A percentile compares a stretch with the other conserved stretches of the same genome.
phyloP scores from a whole-genome alignment of 2,329 filamentous ascomycete genomes.

The Fusarium pilosicola region DNA sequence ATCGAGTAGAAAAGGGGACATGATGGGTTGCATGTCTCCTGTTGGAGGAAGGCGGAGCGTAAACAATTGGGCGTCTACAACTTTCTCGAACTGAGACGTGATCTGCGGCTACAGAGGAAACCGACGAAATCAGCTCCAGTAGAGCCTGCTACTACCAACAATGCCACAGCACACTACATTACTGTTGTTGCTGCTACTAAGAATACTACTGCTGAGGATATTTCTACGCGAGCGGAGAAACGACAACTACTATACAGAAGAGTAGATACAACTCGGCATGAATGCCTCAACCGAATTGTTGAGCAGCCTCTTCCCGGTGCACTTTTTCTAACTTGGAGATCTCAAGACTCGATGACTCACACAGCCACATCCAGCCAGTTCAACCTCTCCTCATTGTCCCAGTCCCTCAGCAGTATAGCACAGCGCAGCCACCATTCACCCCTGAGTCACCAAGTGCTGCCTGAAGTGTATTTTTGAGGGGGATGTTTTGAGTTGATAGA shows the following conservation, averaged over 20 bases:
- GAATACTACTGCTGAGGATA: neutral
- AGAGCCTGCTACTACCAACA: no score
- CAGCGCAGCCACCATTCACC: neutral
- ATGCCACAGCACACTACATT: no score
- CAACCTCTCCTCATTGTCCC: neutral
- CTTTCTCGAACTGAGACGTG: no score
- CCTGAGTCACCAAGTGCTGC: neutral
- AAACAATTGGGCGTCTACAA: no score
- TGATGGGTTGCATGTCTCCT: no score
- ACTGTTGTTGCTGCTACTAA: no score
- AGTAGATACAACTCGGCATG: accelerated
- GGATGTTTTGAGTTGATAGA: neutral
- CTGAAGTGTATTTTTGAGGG: neutral
- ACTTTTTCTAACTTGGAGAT: neutral
- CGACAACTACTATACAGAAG: neutral
- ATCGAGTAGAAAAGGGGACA: no score
- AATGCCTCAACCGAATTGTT: accelerated
- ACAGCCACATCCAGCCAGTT: neutral
- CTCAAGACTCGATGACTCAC: neutral
- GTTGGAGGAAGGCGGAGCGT: no score
- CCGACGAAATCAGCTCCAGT: no score
- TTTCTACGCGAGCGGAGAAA: neutral
- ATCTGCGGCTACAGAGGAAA: no score
- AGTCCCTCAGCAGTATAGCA: neutral
- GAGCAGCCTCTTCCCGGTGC: neutral